Percentiles rank a stretch among this genome's conserved stretches.
Evolutionary conservation across 352 stramenopile species (phyloP).

Genomic region (Globisporangium yorkense): DNA sequence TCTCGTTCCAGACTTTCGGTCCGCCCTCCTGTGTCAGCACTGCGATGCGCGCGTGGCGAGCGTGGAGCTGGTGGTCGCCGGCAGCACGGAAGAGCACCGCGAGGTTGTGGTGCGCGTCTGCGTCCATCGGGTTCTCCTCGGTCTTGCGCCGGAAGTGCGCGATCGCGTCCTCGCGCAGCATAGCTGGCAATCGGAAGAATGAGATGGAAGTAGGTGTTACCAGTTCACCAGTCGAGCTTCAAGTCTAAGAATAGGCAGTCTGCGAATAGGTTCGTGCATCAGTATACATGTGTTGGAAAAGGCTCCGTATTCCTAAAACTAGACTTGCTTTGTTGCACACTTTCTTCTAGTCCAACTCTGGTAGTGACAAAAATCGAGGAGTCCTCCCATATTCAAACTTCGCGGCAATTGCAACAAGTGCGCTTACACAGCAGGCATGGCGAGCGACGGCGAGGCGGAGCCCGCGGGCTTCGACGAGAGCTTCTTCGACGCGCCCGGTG

Average conservation of each 20-base stretch:
- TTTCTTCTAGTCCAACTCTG: no score
- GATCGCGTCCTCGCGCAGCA: conserved; percentile 53
- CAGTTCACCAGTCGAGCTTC: not conserved
- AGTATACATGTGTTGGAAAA: no score
- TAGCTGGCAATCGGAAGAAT: not conserved
- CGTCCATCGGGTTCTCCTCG: conserved; percentile 48
- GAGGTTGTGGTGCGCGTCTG: conserved; percentile 47
- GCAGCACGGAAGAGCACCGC: conserved; percentile 46
- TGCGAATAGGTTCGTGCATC: no score
- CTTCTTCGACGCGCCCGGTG: conserved; percentile 11
- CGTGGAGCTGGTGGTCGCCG: conserved; percentile 34
- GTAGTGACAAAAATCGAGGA: no score
- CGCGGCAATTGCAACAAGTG: not conserved
- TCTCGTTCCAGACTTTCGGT: conserved; percentile 55
- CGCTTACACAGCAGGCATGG: not conserved
- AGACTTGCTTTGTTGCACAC: no score
- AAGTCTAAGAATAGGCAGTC: no score
- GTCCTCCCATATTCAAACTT: not conserved
- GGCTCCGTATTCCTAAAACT: no score
- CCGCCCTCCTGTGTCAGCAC: conserved; percentile 48
- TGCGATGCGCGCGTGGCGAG: conserved; percentile 48
- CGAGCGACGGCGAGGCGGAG: conserved; percentile 6
- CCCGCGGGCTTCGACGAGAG: conserved; percentile 10
- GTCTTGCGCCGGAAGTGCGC: conserved; percentile 56
- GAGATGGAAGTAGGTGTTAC: not conserved